Evolutionary conservation across 768 basidiomycete species (phyloP), one percentile per base, ranked within the genome.

Genomic region (Tricholoma sp.): DNA sequence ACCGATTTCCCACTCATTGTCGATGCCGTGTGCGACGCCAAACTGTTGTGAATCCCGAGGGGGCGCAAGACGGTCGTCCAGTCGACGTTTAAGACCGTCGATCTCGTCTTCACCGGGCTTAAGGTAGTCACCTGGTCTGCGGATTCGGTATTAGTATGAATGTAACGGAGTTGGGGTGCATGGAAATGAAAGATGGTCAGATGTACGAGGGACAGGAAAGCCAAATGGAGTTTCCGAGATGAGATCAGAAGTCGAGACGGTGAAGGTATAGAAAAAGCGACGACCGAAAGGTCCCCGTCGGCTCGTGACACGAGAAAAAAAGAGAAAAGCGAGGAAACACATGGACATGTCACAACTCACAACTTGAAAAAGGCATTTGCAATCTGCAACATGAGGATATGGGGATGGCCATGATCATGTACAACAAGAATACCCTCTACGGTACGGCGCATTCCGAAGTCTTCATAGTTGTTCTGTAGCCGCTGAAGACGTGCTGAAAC

Each of bases 311-410:
- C 33, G 41, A 6, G 8, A 33, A 12, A 6, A 53, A 52, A 58
- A n/a, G 9, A 56, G 54, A 44, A 9, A 34, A 45, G 37, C 42
- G 37, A 52, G 57, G 34, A 41, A 47, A 6, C 24, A 24, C 24
- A 33, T 36, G n/a, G 49, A 28, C 51, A 20, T 2, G 9, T 42
- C 17, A 9, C 15, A n/a, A 77, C 89, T 65, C 64, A 94, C 93
- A 99, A 84, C 72, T 98, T 98, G 81, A 98, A 98, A 72, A 98
- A 99, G 13, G 94, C 94, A 70, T 97, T 98, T 18, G 95, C 97
- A 67, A 99, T 97, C 68, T 98, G 97, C 5, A 98, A 82, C 88
- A 98, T 94, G 61, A 99, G 84, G 59, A 98, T 93, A 66, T 99
- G 96, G 1, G 96, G 95, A 66, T 96, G 93, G 0, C 95, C 96